A percentile compares a stretch with the other conserved stretches of the same genome.
Conservation (phyloP, 805 yeast genomes). For the Sugiyamaella mastotermitis region DNA sequence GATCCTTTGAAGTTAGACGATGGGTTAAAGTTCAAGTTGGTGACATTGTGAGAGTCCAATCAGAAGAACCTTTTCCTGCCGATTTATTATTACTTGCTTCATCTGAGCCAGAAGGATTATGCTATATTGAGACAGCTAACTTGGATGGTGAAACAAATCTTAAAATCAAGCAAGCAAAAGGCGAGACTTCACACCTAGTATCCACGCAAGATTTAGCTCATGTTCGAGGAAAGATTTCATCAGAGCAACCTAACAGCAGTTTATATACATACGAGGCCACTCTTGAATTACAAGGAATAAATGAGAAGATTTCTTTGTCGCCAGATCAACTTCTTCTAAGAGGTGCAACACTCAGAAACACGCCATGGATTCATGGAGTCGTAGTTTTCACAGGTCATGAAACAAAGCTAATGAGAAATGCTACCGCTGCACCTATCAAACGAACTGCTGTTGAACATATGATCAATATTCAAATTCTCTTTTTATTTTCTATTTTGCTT, state of each 20-base stretch:
- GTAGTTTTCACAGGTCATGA: slow-evolving; percentile 97
- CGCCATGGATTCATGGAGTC: slow-evolving; percentile 91
- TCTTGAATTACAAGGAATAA: slow-evolving; percentile 38
- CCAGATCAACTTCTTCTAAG: slow-evolving; percentile 91
- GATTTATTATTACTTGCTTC: slow-evolving; percentile 80
- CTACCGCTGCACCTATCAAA: slow-evolving; percentile 97
- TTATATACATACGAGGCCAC: slow-evolving; percentile 95
- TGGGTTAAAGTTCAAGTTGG: slow-evolving; percentile 93
- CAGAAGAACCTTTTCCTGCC: slow-evolving; percentile 92
- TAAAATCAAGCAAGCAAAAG: slow-evolving; percentile 83
- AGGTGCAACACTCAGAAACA: slow-evolving; percentile 93
- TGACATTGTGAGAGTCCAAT: slow-evolving; percentile 75
- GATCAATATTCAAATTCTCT: slow-evolving; percentile 87
- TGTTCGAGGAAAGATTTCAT: slow-evolving; percentile 55
- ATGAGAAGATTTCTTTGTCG: slow-evolving; percentile 51
- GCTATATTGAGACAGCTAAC: slow-evolving; percentile 96
- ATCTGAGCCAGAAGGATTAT: slow-evolving; percentile 96
- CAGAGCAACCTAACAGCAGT: slow-evolving; percentile 93
- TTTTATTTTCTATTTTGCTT: slow-evolving; percentile 74
- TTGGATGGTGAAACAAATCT: slow-evolving; percentile 96
- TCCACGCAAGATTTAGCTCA: slow-evolving; percentile 54
- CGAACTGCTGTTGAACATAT: slow-evolving; percentile 95
- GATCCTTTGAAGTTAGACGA: slow-evolving; percentile 57
- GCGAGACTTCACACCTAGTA: slow-evolving; percentile 69
- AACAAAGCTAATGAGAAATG: slow-evolving; percentile 96